Conservation (phyloP, 1,139 yeast species). For the Pichia sp. region DNA sequence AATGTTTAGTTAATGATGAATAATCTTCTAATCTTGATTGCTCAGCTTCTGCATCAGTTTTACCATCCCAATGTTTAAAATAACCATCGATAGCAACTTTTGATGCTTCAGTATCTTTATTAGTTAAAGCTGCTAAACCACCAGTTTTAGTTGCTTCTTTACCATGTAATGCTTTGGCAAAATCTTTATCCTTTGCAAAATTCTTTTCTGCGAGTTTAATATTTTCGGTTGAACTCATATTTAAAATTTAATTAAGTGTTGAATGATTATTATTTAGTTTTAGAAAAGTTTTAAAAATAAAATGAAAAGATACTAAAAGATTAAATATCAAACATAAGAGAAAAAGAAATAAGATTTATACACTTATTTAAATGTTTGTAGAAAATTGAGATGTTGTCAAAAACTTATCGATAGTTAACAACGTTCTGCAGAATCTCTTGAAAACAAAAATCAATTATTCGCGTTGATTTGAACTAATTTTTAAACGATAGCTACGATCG, state of each 20-base stretch:
- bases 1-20: slow-evolving; percentile 87
- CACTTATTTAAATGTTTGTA: too few relatives aligned
- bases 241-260: background rate
- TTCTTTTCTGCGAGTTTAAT: slow-evolving; percentile 35
- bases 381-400: too few relatives aligned
- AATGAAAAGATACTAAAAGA: too few relatives aligned
- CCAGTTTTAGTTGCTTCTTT: slow-evolving; percentile 52
- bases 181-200: slow-evolving; percentile 48
- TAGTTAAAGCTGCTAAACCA: slow-evolving; percentile 71
- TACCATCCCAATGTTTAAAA: slow-evolving; percentile 95
- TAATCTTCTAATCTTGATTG: slow-evolving; percentile 74
- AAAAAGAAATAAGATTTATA: too few relatives aligned
- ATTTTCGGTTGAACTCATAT: slow-evolving; percentile 11
- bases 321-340: too few relatives aligned
- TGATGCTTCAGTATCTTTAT: slow-evolving; percentile 75
- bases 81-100: slow-evolving; percentile 82
- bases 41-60: slow-evolving; percentile 67
- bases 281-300: too few relatives aligned
- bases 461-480: too few relatives aligned
- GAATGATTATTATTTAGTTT: too few relatives aligned
- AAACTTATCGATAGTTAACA: too few relatives aligned
- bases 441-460: too few relatives aligned
- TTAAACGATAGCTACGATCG: too few relatives aligned
- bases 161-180: slow-evolving; percentile 86
- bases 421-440: too few relatives aligned